These are phyloP conservation scores for Pulveroboletus frians DNA, from an alignment of 768 basidiomycete species.

Conservation along the genomic window DNA sequence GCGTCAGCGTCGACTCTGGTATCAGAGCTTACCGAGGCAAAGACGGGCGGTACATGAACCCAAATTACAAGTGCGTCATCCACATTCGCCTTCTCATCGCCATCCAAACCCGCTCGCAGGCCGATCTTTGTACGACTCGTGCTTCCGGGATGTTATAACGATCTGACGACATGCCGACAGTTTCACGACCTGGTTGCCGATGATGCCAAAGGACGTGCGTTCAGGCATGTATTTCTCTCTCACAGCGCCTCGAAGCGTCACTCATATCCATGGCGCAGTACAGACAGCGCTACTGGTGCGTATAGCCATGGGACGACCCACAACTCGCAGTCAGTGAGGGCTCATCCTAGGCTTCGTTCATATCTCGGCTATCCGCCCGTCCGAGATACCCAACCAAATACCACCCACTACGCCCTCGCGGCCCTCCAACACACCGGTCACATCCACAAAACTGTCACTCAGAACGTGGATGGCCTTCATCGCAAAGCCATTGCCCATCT, in stretches of 20 bases:
- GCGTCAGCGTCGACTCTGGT: constrained; percentile 92
- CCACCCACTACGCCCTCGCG: constrained; percentile 83
- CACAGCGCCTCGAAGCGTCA: not conserved
- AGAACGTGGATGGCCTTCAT: constrained; percentile 94
- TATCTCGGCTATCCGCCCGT: constrained; percentile 87
- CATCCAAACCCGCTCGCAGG: constrained; percentile 25
- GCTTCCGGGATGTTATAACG: not conserved
- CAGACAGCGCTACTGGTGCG: constrained; percentile 83
- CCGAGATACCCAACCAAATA: constrained; percentile 77
- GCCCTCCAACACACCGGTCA: constrained; percentile 69
- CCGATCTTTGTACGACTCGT: constrained; percentile 49
- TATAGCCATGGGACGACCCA: not conserved
- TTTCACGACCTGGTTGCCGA: constrained; percentile 81
- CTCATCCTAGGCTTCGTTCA: constrained; percentile 51
- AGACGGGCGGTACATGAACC: constrained; percentile 85
- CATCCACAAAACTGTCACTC: constrained; percentile 67
- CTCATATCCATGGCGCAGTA: constrained; percentile 6
- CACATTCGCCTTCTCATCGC: not conserved
- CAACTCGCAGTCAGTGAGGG: no score
- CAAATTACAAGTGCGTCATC: constrained; percentile 70
- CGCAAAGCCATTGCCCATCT: constrained; percentile 62
- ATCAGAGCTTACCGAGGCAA: constrained; percentile 88
- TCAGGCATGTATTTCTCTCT: constrained; percentile 48
- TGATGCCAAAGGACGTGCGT: constrained; percentile 60
- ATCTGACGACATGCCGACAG: constrained; percentile 28